These are phyloP conservation scores for Suhomyces coccinellae DNA, from an alignment of 1,139 yeast species.

Conservation along the genomic window DNA sequence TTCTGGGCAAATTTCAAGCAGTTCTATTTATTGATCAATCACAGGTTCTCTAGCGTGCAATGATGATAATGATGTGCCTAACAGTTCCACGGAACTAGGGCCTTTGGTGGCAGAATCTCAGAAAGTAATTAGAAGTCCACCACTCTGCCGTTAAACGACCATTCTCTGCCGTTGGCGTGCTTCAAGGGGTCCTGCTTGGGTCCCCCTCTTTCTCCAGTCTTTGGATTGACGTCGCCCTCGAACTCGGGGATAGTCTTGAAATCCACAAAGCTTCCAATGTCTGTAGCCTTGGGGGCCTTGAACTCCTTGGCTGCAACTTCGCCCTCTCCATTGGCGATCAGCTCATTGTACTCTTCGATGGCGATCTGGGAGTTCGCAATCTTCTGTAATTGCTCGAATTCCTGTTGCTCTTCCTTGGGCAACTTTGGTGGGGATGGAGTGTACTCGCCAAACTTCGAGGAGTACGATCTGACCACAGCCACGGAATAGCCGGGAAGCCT, in stretches of 20 bases:
- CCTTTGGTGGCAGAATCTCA: too few relatives aligned
- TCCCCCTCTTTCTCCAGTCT: conserved; percentile 94
- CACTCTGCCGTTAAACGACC: conserved; percentile 93
- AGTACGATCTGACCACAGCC: conserved; percentile 8
- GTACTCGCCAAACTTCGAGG: conserved; percentile 30
- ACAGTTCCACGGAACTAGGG: too few relatives aligned
- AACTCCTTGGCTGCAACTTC: neutral
- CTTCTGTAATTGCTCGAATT: conserved; percentile 81
- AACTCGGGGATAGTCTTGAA: conserved; percentile 87
- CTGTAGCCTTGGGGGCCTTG: conserved; percentile 30
- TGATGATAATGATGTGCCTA: too few relatives aligned
- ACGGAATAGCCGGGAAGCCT: neutral
- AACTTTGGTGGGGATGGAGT: conserved; percentile 81
- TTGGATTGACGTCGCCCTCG: conserved; percentile 92
- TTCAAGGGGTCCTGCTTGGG: conserved; percentile 98
- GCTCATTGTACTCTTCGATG: conserved; percentile 69
- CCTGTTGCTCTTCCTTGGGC: conserved; percentile 86
- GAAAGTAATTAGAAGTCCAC: conserved; percentile 68
- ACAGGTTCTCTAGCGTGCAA: too few relatives aligned
- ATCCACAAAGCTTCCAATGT: conserved; percentile 63
- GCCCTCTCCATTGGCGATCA: conserved; percentile 24
- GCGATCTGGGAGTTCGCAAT: conserved; percentile 81
- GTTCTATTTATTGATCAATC: too few relatives aligned
- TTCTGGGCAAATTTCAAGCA: too few relatives aligned
- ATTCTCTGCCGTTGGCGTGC: conserved; percentile 66